Percentiles rank a stretch among this genome's conserved stretches.
phyloP scores from a whole-genome alignment of 2,329 filamentous ascomycete genomes.

The Lachnellula hyalina region DNA sequence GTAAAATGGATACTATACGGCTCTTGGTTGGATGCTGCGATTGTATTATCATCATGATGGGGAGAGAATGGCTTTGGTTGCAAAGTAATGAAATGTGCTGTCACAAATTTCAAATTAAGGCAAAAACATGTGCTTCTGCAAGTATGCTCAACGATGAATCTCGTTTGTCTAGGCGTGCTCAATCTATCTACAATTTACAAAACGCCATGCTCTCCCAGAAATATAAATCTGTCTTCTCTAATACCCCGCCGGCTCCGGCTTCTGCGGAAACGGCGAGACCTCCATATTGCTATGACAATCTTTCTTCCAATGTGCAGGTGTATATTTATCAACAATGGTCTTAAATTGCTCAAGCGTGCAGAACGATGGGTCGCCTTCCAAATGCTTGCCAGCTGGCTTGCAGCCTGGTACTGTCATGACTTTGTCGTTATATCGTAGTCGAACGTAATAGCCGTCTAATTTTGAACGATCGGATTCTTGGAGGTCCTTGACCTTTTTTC shows the following conservation, averaged over 20 bases:
- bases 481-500: conserved; percentile 54
- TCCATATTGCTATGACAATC: conserved; percentile 56
- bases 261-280: conserved; percentile 26
- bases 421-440: conserved; percentile 84
- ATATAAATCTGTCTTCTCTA: conserved; percentile 10
- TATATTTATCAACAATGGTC: conserved; percentile 82
- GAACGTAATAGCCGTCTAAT: conserved; percentile 76
- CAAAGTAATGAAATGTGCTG: background rate
- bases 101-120: background rate
- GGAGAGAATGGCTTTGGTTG: too few relatives aligned
- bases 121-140: too few relatives aligned
- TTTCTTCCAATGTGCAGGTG: conserved; percentile 70
- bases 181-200: background rate
- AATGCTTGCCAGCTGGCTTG: conserved; percentile 68
- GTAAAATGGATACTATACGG: too few relatives aligned
- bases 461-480: conserved; percentile 50
- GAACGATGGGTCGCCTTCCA: conserved; percentile 80
- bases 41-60: too few relatives aligned
- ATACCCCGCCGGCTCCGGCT: conserved; percentile 30
- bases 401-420: conserved; percentile 81
- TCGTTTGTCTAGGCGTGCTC: background rate
- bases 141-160: too few relatives aligned
- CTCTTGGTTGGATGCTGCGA: too few relatives aligned
- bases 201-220: background rate
- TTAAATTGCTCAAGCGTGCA: conserved; percentile 95